Percentiles rank a stretch among this genome's conserved stretches.
Conservation (phyloP, 768 basidiomycete genomes). For the Imleria badia region DNA sequence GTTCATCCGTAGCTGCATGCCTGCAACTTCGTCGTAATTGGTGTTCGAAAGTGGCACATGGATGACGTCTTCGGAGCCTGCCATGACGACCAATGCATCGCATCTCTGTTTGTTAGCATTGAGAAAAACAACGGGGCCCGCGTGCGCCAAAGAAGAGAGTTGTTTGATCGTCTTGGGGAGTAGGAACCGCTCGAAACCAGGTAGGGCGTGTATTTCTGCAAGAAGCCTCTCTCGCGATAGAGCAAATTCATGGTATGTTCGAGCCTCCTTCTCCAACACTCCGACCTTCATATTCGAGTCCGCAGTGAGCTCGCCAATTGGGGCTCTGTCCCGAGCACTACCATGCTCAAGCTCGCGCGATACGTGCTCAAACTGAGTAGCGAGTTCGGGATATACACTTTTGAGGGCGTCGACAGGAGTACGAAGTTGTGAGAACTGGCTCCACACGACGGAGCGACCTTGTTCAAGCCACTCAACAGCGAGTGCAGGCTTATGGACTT, state of each 20-base stretch:
- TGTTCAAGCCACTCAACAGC: constrained; percentile 5
- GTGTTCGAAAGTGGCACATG: background rate
- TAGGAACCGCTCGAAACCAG: background rate
- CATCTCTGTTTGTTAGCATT: background rate
- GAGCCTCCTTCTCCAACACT: background rate
- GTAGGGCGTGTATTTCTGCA: background rate
- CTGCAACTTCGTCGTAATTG: background rate
- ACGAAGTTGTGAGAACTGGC: background rate
- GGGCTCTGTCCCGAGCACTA: background rate
- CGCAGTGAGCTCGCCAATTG: background rate
- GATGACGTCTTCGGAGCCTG: background rate
- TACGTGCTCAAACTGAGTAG: background rate
- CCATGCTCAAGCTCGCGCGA: background rate
- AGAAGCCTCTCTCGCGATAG: background rate
- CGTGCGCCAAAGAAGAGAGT: background rate
- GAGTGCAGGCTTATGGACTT: background rate
- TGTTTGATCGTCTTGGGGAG: background rate
- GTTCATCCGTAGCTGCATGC: background rate
- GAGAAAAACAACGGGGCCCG: background rate
- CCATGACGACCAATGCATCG: background rate
- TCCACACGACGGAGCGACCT: background rate
- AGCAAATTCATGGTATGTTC: background rate
- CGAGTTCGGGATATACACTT: background rate
- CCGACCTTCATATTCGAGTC: background rate
- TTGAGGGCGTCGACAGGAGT: background rate